A percentile compares a stretch with the other conserved stretches of the same genome.
Evolutionary conservation across 805 yeast genomes (phyloP).

Genomic region (Candida tallmaniae): DNA sequence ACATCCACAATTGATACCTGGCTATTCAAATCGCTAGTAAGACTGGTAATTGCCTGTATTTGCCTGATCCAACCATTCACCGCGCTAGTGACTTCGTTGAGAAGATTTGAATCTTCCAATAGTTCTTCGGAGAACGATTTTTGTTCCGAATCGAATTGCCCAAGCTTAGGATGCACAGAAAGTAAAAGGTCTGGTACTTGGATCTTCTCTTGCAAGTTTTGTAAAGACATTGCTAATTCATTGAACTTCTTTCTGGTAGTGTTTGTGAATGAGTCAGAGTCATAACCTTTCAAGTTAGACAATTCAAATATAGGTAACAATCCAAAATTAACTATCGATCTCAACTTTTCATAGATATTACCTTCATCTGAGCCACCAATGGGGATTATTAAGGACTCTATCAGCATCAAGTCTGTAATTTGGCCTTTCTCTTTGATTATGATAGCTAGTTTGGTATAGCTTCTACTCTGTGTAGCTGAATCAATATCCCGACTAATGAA

Average conservation of each 20-base stretch:
- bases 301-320: conserved; percentile 64
- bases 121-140: conserved; percentile 33
- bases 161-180: conserved; percentile 48
- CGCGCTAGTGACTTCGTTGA: conserved; percentile 64
- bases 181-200: conserved; percentile 61
- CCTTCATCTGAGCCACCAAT: conserved; percentile 1
- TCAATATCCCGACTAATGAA: conserved; percentile 6
- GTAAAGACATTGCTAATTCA: conserved; percentile 64
- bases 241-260: conserved; percentile 56
- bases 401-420: conserved; percentile 11
- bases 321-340: conserved; percentile 57
- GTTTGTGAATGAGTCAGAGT: conserved; percentile 24
- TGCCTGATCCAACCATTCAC: conserved; percentile 74
- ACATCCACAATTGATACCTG: conserved; percentile 60
- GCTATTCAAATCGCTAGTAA: conserved; percentile 48
- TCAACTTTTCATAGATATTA: conserved; percentile 47
- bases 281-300: conserved; percentile 18
- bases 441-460: conserved; percentile 17
- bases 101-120: conserved; percentile 47
- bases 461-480: neutral
- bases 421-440: conserved; percentile 41
- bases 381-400: conserved; percentile 9
- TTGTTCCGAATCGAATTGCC: conserved; percentile 8
- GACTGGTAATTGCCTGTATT: conserved; percentile 51
- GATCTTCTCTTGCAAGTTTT: conserved; percentile 61